These are phyloP conservation scores for Lachnellula subtilissima DNA, from an alignment of 2,329 filamentous ascomycete genomes.

Conservation along the genomic window DNA sequence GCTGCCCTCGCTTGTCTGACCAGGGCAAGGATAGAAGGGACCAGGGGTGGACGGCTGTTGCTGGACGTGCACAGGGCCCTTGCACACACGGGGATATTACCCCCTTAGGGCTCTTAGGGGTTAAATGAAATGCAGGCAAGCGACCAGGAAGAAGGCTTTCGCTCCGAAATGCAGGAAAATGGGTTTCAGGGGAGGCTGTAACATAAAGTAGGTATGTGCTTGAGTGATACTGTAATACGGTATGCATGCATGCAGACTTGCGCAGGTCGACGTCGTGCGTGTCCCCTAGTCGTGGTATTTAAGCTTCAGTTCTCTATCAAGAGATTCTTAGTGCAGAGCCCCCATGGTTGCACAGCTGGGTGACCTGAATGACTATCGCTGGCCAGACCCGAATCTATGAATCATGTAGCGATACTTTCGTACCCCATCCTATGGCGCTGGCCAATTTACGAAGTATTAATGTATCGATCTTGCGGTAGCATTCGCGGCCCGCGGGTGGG, in stretches of 20 bases:
- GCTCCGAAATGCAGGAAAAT: constrained; percentile 16
- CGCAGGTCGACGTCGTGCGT: not conserved
- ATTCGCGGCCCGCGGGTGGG: constrained; percentile 6
- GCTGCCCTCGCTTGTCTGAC: constrained; percentile 15
- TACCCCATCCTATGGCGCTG: too few species aligned
- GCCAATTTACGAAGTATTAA: too few species aligned
- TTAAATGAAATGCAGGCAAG: not conserved
- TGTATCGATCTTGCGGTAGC: constrained; percentile 15
- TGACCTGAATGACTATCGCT: too few species aligned
- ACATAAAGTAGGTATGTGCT: not conserved
- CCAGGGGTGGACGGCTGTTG: constrained; percentile 14
- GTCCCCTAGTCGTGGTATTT: constrained; percentile 16
- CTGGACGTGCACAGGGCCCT: constrained; percentile 16
- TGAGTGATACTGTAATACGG: not conserved
- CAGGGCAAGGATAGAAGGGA: constrained; percentile 1
- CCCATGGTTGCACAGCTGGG: too few species aligned
- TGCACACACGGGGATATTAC: constrained; percentile 10
- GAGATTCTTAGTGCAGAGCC: not conserved
- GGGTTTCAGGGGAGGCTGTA: constrained; percentile 12
- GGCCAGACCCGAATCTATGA: too few species aligned
- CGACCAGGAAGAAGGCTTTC: constrained; percentile 6
- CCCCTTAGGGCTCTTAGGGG: constrained; percentile 10
- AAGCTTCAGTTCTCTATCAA: not conserved
- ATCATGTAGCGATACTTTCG: too few species aligned
- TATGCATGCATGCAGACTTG: too few species aligned